These are phyloP conservation scores for Raphanus sativus DNA, from an alignment of 345 rosid genomes.

Conservation along the genomic window DNA sequence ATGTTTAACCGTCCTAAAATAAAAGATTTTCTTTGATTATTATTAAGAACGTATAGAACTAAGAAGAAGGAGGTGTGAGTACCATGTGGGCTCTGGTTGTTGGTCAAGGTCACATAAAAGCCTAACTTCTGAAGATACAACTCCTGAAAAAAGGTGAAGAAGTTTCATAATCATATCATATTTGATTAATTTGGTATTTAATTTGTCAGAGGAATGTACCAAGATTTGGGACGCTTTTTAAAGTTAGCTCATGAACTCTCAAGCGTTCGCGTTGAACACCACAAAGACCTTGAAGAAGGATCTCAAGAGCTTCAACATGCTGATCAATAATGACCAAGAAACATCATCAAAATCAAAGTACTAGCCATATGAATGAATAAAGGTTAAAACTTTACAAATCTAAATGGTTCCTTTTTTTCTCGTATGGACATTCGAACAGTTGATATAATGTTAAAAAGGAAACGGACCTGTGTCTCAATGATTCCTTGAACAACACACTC, in stretches of 20 bases:
- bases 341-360: neutral
- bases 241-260: slow-evolving; percentile 85
- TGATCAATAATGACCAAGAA: slow-evolving; percentile 20
- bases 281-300: slow-evolving; percentile 96
- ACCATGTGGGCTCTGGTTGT: slow-evolving; percentile 83
- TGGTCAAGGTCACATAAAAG: slow-evolving; percentile 90
- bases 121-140: slow-evolving; percentile 71
- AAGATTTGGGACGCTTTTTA: slow-evolving; percentile 75
- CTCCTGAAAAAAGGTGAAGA: slow-evolving; percentile 45
- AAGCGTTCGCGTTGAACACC: slow-evolving; percentile 87
- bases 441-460: neutral
- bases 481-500: slow-evolving; percentile 81
- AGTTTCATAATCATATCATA: slow-evolving; percentile 5
- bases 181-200: no score
- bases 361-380: neutral
- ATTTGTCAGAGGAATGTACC: slow-evolving; percentile 41
- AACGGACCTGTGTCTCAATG: slow-evolving; percentile 65
- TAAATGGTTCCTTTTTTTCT: neutral
- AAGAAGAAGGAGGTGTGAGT: slow-evolving; percentile 25
- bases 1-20: slow-evolving; percentile 80
- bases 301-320: slow-evolving; percentile 99
- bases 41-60: neutral
- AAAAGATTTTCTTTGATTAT: neutral
- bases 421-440: neutral
- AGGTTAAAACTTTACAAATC: neutral